Conservation (phyloP, 208 protist genomes). For the Leishmania arabica region DNA sequence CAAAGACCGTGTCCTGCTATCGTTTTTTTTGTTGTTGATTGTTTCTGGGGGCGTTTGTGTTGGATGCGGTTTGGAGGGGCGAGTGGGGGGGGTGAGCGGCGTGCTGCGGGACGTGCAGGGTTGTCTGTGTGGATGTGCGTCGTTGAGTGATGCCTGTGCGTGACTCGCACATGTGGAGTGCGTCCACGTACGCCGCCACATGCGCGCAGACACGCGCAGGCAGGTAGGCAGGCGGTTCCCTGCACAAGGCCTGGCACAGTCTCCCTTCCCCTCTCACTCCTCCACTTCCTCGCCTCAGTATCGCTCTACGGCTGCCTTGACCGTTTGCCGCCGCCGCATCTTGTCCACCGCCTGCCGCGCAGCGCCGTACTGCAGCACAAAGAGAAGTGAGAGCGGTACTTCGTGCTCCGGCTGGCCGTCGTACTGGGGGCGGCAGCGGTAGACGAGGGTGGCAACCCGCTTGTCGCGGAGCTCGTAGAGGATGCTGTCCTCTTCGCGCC, state of each 20-base stretch:
- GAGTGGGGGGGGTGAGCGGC: background rate
- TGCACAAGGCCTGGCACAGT: background rate
- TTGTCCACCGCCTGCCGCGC: conserved; percentile 70
- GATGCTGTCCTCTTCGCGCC: conserved; percentile 85
- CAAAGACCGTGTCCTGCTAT: background rate
- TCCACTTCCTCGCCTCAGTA: conserved; percentile 29
- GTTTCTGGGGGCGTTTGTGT: background rate
- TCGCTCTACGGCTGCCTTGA: conserved; percentile 51
- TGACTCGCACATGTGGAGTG: background rate
- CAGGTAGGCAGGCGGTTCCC: background rate
- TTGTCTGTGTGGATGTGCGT: background rate
- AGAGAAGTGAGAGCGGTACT: conserved; percentile 81
- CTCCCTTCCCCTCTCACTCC: background rate
- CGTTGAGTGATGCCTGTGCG: background rate
- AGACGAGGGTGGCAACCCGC: conserved; percentile 78
- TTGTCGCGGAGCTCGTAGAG: conserved; percentile 82
- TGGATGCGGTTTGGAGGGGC: too few species aligned
- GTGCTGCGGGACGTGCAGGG: too few species aligned
- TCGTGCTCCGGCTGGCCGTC: conserved; percentile 82
- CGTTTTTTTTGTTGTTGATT: too few species aligned
- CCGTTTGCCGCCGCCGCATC: conserved; percentile 61
- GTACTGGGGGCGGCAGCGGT: conserved; percentile 86
- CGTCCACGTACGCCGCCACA: background rate
- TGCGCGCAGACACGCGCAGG: conserved; percentile 1
- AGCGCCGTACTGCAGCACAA: conserved; percentile 66